Evolutionary conservation across 2,329 filamentous ascomycete species (phyloP).

Genomic region (Penicillium sp.): DNA sequence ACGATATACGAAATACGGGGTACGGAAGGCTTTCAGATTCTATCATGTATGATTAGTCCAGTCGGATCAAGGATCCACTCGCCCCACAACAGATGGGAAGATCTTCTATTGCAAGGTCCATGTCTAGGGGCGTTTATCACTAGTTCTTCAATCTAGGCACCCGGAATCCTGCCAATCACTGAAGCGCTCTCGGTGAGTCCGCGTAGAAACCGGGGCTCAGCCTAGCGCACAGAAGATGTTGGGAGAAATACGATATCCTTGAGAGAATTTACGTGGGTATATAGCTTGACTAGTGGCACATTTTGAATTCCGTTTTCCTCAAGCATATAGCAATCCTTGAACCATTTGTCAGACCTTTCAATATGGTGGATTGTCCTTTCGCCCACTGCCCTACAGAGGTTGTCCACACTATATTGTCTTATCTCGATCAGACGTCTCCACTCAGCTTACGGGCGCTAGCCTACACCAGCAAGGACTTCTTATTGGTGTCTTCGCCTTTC

Average conservation of each 20-base stretch:
- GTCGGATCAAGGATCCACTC: not conserved
- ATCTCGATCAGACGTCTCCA: not conserved
- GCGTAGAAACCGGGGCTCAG: not conserved
- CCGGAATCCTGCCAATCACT: not conserved
- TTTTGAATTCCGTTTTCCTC: not conserved
- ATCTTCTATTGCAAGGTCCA: not conserved
- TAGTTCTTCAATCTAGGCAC: not conserved
- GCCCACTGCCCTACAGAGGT: not conserved
- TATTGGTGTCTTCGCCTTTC: not conserved
- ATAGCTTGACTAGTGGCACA: not conserved
- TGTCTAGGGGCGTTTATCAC: not conserved
- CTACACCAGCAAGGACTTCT: not conserved
- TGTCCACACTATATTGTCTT: not conserved
- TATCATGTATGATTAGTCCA: not conserved
- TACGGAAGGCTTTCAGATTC: not conserved
- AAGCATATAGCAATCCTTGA: not conserved
- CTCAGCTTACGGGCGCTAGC: not conserved
- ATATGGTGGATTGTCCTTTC: not conserved
- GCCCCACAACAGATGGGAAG: not conserved
- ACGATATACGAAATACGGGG: not conserved
- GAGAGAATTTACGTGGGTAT: not conserved
- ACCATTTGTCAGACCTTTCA: not conserved
- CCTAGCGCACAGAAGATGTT: not conserved
- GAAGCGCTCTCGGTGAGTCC: not conserved
- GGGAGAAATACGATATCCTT: not conserved